phyloP scores from a whole-genome alignment of 2,329 filamentous ascomycete genomes.

The Dactylellina sp. region DNA sequence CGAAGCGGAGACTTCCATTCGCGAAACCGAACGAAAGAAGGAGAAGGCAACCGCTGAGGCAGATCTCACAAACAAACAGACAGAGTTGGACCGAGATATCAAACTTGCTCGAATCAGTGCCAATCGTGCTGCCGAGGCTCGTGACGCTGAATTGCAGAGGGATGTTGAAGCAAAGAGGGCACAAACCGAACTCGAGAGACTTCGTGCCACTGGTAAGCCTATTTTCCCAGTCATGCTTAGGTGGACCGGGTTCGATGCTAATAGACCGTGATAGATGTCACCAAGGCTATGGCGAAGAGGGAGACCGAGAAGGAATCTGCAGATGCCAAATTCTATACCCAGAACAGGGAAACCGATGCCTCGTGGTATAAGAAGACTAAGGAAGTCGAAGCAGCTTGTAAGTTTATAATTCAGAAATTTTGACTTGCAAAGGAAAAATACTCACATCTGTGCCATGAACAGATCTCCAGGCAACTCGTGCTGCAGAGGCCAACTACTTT shows the following conservation, averaged over 20 bases:
- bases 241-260: neutral
- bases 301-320: slow-evolving; percentile 77
- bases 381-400: slow-evolving; percentile 63
- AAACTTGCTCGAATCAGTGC: slow-evolving; percentile 81
- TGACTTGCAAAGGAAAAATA: neutral
- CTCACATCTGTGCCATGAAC: slow-evolving; percentile 16
- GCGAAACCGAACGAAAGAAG: slow-evolving; percentile 84
- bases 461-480: slow-evolving; percentile 52
- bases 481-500: slow-evolving; percentile 63
- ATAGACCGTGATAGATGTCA: slow-evolving; percentile 72
- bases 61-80: slow-evolving; percentile 77
- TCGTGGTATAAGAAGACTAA: slow-evolving; percentile 64
- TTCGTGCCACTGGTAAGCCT: slow-evolving; percentile 69
- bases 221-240: neutral
- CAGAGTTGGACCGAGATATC: slow-evolving; percentile 78
- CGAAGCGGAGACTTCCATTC: slow-evolving; percentile 83
- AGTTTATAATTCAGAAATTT: slow-evolving; percentile 23
- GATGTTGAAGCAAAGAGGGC: slow-evolving; percentile 82
- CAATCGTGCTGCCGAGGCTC: slow-evolving; percentile 76
- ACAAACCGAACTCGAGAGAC: slow-evolving; percentile 81
- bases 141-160: slow-evolving; percentile 82
- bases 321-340: slow-evolving; percentile 68
- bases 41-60: slow-evolving; percentile 84
- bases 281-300: slow-evolving; percentile 77
- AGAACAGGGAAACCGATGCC: slow-evolving; percentile 50